These are phyloP conservation scores for Claviceps sp. DNA, from an alignment of 2,329 filamentous ascomycete species.

Conservation along the genomic window DNA sequence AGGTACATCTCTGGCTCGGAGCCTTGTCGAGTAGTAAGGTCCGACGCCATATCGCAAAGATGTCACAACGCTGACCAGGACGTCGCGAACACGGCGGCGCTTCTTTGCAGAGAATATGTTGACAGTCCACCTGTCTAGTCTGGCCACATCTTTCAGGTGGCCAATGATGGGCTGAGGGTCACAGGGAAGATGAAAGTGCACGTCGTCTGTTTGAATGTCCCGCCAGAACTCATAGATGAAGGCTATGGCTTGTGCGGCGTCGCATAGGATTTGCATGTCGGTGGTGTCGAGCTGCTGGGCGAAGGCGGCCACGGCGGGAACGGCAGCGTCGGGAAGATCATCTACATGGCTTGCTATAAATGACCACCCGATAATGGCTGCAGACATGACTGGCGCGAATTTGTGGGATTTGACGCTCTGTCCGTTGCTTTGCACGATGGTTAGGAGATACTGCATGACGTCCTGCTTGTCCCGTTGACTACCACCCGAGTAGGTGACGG, in stretches of 20 bases:
- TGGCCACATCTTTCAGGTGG: conserved; percentile 33
- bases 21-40: conserved; percentile 38
- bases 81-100: conserved; percentile 33
- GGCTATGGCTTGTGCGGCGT: conserved; percentile 69
- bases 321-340: conserved; percentile 57
- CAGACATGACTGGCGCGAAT: conserved; percentile 54
- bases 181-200: conserved; percentile 36
- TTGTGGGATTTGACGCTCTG: conserved; percentile 58
- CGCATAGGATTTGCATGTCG: conserved; percentile 59
- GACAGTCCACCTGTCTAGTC: conserved; percentile 22
- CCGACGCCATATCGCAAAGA: conserved; percentile 41
- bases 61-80: conserved; percentile 37
- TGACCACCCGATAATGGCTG: conserved; percentile 66
- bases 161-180: conserved; percentile 35
- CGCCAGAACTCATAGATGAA: conserved; percentile 63
- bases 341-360: conserved; percentile 67
- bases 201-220: conserved; percentile 32
- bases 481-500: conserved; percentile 63
- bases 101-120: conserved; percentile 37
- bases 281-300: conserved; percentile 73
- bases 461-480: conserved; percentile 54
- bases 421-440: conserved; percentile 71
- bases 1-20: conserved; percentile 24
- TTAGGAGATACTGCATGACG: conserved; percentile 60
- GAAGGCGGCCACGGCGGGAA: conserved; percentile 64